These are phyloP conservation scores for Xeromyces bisporus DNA, from an alignment of 495 filamentous ascomycete genomes.

Conservation along the genomic window DNA sequence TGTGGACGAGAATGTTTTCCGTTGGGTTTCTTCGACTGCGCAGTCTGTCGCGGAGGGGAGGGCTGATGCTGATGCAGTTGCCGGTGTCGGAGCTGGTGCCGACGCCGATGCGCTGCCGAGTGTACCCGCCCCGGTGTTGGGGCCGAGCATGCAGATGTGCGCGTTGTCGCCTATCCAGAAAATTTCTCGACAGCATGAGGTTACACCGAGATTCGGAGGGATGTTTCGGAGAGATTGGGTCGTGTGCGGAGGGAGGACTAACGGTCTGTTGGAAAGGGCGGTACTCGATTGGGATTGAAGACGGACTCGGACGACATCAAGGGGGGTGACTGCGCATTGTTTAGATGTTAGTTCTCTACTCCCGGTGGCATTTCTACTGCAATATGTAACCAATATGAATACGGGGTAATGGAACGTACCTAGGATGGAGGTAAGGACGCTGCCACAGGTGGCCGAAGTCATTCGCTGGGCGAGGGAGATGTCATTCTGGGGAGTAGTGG, in stretches of 20 bases:
- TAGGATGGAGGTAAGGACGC: conserved; percentile 72
- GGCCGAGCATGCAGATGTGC: conserved; percentile 57
- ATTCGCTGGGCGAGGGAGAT: conserved; percentile 78
- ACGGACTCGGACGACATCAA: conserved; percentile 92
- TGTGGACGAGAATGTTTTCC: conserved; percentile 73
- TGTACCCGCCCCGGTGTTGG: conserved; percentile 18
- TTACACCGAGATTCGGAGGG: conserved; percentile 70
- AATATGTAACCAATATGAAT: too few relatives aligned
- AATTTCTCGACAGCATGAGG: conserved; percentile 89
- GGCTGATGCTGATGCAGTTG: too few relatives aligned
- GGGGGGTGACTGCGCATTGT: conserved; percentile 83
- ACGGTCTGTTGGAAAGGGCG: conserved; percentile 20
- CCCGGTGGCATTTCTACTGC: too few relatives aligned
- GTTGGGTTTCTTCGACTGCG: conserved; percentile 70
- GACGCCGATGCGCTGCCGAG: conserved; percentile 15
- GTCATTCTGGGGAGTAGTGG: conserved; percentile 19
- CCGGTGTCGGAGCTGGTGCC: too few relatives aligned
- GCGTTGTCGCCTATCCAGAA: conserved; percentile 87
- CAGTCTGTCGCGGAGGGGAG: too few relatives aligned
- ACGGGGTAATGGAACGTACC: too few relatives aligned
- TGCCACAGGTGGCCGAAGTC: conserved; percentile 82
- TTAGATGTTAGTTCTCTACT: too few relatives aligned
- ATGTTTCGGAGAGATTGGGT: conserved; percentile 44
- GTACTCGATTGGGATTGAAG: conserved; percentile 83
- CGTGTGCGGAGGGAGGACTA: conserved; percentile 29